Percentiles rank a stretch among this genome's conserved stretches.
phyloP scores from a whole-genome alignment of 306 rosid species.

The Acacia acuminata region DNA sequence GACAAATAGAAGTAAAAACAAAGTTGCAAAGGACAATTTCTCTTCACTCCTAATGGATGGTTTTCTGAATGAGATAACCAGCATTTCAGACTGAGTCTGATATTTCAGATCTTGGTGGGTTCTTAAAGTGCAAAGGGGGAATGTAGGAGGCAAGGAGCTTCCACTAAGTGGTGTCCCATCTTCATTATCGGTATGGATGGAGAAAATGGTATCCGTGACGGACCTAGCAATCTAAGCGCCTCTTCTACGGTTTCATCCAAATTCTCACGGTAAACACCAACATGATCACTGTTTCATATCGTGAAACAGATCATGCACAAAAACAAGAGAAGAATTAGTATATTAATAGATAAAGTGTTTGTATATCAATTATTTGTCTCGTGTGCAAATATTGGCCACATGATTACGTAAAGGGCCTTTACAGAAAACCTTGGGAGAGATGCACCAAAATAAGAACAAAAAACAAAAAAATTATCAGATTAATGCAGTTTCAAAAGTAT shows the following conservation, averaged over 20 bases:
- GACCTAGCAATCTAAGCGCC: conserved; percentile 63
- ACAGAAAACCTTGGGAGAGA: too few relatives aligned
- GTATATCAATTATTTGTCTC: conserved; percentile 13
- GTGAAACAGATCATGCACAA: conserved; percentile 32
- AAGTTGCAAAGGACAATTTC: too few relatives aligned
- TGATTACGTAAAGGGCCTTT: too few relatives aligned
- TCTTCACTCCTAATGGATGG: too few relatives aligned
- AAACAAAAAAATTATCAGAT: too few relatives aligned
- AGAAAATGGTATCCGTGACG: conserved; percentile 83
- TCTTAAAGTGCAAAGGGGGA: conserved; percentile 79
- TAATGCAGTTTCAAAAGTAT: too few relatives aligned
- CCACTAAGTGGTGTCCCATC: conserved; percentile 88
- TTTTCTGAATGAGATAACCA: too few relatives aligned
- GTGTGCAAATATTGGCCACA: conserved; percentile 19
- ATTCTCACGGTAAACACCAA: conserved; percentile 94
- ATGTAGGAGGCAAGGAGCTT: conserved; percentile 76
- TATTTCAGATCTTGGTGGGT: too few relatives aligned
- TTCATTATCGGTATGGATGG: conserved; percentile 74
- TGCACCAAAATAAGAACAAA: too few relatives aligned
- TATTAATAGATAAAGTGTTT: conserved; percentile 1
- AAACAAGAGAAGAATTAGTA: conserved; percentile 16
- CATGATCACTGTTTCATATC: conserved; percentile 99
- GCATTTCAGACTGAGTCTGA: too few relatives aligned
- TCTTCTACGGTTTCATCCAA: conserved; percentile 83
- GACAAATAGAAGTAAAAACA: too few relatives aligned